phyloP scores from a whole-genome alignment of 148 eudicot species.

The Amaranthus palmeri region DNA sequence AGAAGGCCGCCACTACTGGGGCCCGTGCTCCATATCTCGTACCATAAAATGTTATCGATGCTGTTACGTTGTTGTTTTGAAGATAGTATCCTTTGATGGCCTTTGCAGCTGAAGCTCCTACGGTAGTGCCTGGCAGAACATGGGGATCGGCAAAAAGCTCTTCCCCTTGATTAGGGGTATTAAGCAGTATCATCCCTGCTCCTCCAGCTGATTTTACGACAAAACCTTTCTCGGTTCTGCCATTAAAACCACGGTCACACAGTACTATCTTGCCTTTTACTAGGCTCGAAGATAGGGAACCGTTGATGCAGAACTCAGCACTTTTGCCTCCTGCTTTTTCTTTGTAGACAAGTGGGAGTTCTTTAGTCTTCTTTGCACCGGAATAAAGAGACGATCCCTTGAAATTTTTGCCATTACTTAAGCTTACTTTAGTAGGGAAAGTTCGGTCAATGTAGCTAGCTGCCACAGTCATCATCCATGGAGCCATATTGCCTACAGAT shows the following conservation, averaged over 20 bases:
- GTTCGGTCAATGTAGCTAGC: conserved; percentile 59
- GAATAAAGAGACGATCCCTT: conserved; percentile 51
- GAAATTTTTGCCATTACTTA: conserved; percentile 46
- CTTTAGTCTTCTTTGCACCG: conserved; percentile 35
- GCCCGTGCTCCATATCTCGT: conserved; percentile 43
- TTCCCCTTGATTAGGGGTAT: conserved; percentile 44
- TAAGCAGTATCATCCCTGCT: conserved; percentile 58
- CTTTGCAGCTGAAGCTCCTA: conserved; percentile 47
- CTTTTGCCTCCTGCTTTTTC: conserved; percentile 38
- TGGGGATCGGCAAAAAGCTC: conserved; percentile 67
- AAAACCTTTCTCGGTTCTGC: conserved; percentile 50
- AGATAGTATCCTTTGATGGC: conserved; percentile 34
- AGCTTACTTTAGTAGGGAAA: conserved; percentile 48
- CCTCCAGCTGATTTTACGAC: conserved; percentile 62
- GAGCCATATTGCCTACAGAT: conserved; percentile 61
- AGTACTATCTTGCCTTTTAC: conserved; percentile 61
- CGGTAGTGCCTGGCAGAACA: conserved; percentile 46
- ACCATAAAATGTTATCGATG: conserved; percentile 43
- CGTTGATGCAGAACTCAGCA: conserved; percentile 45
- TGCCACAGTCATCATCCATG: conserved; percentile 69
- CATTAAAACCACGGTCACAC: conserved; percentile 53
- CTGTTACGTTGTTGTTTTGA: conserved; percentile 29
- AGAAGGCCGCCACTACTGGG: conserved; percentile 65
- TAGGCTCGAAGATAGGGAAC: conserved; percentile 31
- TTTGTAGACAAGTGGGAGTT: conserved; percentile 40